These are phyloP conservation scores for Claviceps monticola DNA, from an alignment of 2,329 filamentous ascomycete species.

Conservation along the genomic window DNA sequence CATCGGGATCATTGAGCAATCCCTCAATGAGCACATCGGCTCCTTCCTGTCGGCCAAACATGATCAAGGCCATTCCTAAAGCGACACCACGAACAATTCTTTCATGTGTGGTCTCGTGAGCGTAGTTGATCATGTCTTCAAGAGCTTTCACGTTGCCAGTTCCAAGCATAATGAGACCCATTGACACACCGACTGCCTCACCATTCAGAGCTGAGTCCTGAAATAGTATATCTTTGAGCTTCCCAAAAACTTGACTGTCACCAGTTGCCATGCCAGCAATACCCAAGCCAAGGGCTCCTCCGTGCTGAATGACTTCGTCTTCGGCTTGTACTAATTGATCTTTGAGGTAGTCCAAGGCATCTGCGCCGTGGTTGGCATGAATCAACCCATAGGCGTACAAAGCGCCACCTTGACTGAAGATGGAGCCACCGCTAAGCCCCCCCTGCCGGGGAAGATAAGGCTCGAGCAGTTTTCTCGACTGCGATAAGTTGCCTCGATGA, in stretches of 20 bases:
- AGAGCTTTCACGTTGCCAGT: conserved; percentile 91
- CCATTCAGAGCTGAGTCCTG: conserved; percentile 92
- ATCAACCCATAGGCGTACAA: conserved; percentile 92
- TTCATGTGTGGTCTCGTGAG: conserved; percentile 95
- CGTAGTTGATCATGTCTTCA: conserved; percentile 95
- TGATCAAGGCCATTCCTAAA: conserved; percentile 93
- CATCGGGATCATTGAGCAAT: conserved; percentile 83
- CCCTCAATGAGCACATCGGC: conserved; percentile 92
- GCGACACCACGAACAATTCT: conserved; percentile 96
- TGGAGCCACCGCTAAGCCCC: conserved; percentile 64
- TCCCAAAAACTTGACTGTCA: conserved; percentile 79
- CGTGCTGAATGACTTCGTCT: conserved; percentile 92
- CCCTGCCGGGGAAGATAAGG: conserved; percentile 79
- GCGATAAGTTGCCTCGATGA: conserved; percentile 84
- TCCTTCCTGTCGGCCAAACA: conserved; percentile 91
- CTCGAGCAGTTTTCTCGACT: conserved; percentile 84
- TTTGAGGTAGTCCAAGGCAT: conserved; percentile 69
- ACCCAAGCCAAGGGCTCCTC: conserved; percentile 85
- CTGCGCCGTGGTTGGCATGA: conserved; percentile 91
- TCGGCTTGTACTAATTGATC: conserved; percentile 60
- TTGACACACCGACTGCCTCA: conserved; percentile 86
- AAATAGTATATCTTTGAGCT: conserved; percentile 77
- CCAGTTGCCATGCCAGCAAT: conserved; percentile 97
- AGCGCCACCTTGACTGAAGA: conserved; percentile 92
- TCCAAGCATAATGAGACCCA: conserved; percentile 96